phyloP scores from a whole-genome alignment of 2,329 filamentous ascomycete genomes.

The Decorospora gaudefroyi region DNA sequence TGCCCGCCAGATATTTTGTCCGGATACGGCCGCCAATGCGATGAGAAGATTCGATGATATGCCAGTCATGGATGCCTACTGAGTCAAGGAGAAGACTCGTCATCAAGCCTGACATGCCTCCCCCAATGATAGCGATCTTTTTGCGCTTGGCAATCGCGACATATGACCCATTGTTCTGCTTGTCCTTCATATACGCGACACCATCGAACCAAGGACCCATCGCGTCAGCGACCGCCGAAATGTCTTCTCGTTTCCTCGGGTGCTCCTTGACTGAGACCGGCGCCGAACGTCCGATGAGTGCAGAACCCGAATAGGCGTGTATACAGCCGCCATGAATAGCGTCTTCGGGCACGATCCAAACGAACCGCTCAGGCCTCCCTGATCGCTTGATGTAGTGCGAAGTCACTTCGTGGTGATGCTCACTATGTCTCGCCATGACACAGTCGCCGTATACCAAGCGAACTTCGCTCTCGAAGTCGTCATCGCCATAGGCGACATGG shows the following conservation, averaged over 20 bases:
- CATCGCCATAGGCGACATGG: constrained; percentile 51
- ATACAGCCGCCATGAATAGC: constrained; percentile 50
- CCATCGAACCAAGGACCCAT: constrained; percentile 70
- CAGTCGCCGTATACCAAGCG: constrained; percentile 55
- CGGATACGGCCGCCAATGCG: constrained; percentile 67
- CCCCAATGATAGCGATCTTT: constrained; percentile 66
- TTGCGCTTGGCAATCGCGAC: constrained; percentile 61
- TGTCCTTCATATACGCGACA: constrained; percentile 61
- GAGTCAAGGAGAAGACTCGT: constrained; percentile 55
- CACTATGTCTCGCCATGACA: constrained; percentile 37
- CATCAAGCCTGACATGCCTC: constrained; percentile 68
- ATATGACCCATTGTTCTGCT: constrained; percentile 59
- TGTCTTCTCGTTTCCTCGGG: constrained; percentile 45
- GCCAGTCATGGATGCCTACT: constrained; percentile 63
- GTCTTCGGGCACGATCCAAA: constrained; percentile 54
- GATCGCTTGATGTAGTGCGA: constrained; percentile 42
- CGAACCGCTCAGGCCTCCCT: constrained; percentile 52
- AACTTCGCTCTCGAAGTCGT: constrained; percentile 51
- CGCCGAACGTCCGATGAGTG: constrained; percentile 51
- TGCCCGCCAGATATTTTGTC: constrained; percentile 65
- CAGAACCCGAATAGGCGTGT: constrained; percentile 51
- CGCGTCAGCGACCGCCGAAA: constrained; percentile 57
- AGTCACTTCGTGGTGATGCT: constrained; percentile 54
- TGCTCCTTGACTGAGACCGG: constrained; percentile 46
- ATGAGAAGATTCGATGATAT: constrained; percentile 64